A percentile compares a stretch with the other conserved stretches of the same genome.
phyloP scores from a whole-genome alignment of 306 rosid genomes.

The Hippophae gyantsensis region DNA sequence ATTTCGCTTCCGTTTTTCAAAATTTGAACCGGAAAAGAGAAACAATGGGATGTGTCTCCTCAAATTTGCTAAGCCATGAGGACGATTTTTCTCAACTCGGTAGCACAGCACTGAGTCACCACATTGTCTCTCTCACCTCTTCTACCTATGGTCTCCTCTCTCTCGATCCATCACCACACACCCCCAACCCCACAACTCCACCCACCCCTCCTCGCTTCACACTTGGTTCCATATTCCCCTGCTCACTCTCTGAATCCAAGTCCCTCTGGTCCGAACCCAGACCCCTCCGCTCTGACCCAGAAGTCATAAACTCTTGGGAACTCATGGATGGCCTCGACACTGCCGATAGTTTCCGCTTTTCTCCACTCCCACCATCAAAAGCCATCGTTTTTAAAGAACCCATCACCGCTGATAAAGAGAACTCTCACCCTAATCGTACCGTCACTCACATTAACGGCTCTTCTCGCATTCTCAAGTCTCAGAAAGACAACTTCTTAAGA shows the following conservation, averaged over 20 bases:
- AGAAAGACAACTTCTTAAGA: not conserved
- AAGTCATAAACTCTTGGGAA: conserved; percentile 89
- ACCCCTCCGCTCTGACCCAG: conserved; percentile 35
- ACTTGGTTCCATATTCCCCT: conserved; percentile 27
- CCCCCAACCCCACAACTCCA: conserved; percentile 14
- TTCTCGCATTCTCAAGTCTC: not conserved
- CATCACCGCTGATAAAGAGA: conserved; percentile 36
- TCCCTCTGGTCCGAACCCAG: conserved; percentile 34
- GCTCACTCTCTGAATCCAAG: conserved; percentile 30
- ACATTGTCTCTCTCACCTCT: conserved; percentile 88
- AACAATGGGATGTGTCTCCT: conserved; percentile 82
- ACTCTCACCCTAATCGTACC: conserved; percentile 36
- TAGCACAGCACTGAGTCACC: conserved; percentile 63
- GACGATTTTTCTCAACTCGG: conserved; percentile 68
- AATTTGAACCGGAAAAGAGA: no score
- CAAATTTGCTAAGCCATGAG: conserved; percentile 54
- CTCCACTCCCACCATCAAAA: conserved; percentile 32
- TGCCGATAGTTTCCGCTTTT: conserved; percentile 65
- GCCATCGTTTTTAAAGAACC: conserved; percentile 9
- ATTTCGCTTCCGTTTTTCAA: no score
- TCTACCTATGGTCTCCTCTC: conserved; percentile 88
- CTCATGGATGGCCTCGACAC: conserved; percentile 85
- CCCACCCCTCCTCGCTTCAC: conserved; percentile 42
- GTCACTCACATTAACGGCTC: no score
- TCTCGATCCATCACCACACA: conserved; percentile 54